A percentile compares a stretch with the other conserved stretches of the same genome.
These are phyloP conservation scores for Thielaviopsis populi DNA, from an alignment of 2,329 filamentous ascomycete genomes.

Conservation along the genomic window DNA sequence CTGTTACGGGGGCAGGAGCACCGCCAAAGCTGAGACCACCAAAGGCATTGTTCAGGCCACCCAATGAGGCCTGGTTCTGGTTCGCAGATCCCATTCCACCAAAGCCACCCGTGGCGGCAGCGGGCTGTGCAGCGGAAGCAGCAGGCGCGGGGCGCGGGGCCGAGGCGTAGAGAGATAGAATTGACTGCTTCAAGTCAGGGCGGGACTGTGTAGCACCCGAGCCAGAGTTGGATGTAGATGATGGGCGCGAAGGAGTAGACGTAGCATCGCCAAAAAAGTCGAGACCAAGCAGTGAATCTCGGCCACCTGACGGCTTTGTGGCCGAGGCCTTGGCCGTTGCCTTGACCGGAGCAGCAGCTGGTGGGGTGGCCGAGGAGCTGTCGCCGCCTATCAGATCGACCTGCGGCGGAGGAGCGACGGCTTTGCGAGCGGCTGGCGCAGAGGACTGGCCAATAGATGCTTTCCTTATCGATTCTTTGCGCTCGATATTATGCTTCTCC, in stretches of 20 bases:
- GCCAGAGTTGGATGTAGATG: conserved; percentile 58
- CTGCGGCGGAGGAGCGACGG: conserved; percentile 24
- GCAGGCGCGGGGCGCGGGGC: conserved; percentile 52
- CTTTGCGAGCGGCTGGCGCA: conserved; percentile 21
- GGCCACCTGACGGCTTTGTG: conserved; percentile 53
- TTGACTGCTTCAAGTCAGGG: conserved; percentile 92
- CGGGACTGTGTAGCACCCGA: conserved; percentile 52
- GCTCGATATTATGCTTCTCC: conserved; percentile 49
- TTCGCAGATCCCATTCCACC: conserved; percentile 48
- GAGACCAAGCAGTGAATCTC: conserved; percentile 78
- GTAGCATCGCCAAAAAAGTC: conserved; percentile 75
- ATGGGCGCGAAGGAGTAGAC: conserved; percentile 50
- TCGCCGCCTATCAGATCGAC: conserved; percentile 75
- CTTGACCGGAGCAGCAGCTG: conserved; percentile 30
- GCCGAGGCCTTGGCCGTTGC: conserved; percentile 36
- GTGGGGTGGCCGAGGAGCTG: conserved; percentile 44
- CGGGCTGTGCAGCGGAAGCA: conserved; percentile 31
- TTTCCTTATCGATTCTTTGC: conserved; percentile 47
- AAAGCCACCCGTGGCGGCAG: conserved; percentile 46
- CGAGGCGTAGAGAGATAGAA: conserved; percentile 83
- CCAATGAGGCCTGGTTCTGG: conserved; percentile 33
- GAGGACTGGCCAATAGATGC: conserved; percentile 34
- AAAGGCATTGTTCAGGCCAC: conserved; percentile 67
- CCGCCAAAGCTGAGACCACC: conserved; percentile 30
- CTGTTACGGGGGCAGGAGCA: conserved; percentile 21